phyloP scores from a whole-genome alignment of 495 filamentous ascomycete genomes.

The Penicillium macrosclerotiorum region DNA sequence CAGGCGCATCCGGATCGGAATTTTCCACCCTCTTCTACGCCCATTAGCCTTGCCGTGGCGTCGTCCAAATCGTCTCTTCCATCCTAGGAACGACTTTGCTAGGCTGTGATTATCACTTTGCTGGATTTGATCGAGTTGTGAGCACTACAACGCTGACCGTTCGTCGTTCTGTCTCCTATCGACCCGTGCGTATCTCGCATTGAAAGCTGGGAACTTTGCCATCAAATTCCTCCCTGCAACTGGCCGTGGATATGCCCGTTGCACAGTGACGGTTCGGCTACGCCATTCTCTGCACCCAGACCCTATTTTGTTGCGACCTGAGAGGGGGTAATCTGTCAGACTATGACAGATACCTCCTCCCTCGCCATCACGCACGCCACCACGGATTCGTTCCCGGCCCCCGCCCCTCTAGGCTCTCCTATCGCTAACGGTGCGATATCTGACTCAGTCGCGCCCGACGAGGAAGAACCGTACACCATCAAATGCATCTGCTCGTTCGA shows the following conservation, averaged over 20 bases:
- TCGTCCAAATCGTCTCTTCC: not conserved
- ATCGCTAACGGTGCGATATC: slow-evolving; percentile 55
- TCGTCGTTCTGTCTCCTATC: not conserved
- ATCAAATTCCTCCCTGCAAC: not conserved
- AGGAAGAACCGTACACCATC: slow-evolving; percentile 93
- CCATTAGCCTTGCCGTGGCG: not conserved
- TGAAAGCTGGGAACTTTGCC: slow-evolving; percentile 2
- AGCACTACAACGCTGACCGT: too few species aligned
- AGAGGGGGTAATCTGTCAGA: slow-evolving; percentile 68
- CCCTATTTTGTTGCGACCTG: slow-evolving; percentile 31
- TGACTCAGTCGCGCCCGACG: slow-evolving; percentile 55
- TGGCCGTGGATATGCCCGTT: slow-evolving; percentile 37
- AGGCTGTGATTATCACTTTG: too few species aligned
- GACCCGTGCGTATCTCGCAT: slow-evolving; percentile 12
- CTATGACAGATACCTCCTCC: slow-evolving; percentile 87
- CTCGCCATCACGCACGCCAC: slow-evolving; percentile 61
- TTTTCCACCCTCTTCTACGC: slow-evolving; percentile 7
- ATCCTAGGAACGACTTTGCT: not conserved
- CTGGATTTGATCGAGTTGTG: not conserved
- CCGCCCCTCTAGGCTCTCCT: slow-evolving; percentile 51
- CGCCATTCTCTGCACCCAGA: slow-evolving; percentile 20
- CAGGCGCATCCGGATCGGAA: slow-evolving; percentile 20
- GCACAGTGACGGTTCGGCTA: slow-evolving; percentile 27
- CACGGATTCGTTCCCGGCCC: slow-evolving; percentile 62
- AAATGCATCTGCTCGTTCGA: slow-evolving; percentile 92